These are phyloP conservation scores for Musa itinerans DNA, from an alignment of 176 grass and related monocot genomes.

Conservation along the genomic window DNA sequence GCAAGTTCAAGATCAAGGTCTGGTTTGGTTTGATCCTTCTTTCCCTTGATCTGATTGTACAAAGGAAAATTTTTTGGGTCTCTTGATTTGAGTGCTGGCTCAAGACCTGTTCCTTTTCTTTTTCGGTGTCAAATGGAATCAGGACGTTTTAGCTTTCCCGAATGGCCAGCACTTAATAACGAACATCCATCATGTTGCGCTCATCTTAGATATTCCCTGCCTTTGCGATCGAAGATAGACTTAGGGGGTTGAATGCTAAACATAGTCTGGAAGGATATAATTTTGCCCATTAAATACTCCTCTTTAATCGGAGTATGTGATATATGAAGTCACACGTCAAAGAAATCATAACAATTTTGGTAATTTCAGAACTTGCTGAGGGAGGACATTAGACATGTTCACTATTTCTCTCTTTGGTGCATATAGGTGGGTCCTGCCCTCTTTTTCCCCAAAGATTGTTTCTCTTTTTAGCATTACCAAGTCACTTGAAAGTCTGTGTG, in stretches of 20 bases:
- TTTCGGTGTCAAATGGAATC: too few species aligned
- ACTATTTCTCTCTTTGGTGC: background rate
- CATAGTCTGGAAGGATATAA: background rate
- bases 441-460: background rate
- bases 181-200: background rate
- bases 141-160: background rate
- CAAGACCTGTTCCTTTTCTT: background rate
- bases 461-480: background rate
- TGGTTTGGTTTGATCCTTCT: background rate
- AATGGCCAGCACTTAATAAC: too few species aligned
- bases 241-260: background rate
- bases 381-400: background rate
- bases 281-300: background rate
- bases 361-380: background rate
- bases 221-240: too few species aligned
- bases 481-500: background rate
- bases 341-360: background rate
- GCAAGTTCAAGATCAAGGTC: conserved; percentile 99
- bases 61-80: conserved; percentile 7
- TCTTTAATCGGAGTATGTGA: background rate
- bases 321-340: background rate
- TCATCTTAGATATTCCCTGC: background rate
- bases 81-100: background rate
- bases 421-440: background rate
- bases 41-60: background rate